A percentile compares a stretch with the other conserved stretches of the same genome.
phyloP scores from a whole-genome alignment of 345 rosid species.

The Heritiera littoralis region DNA sequence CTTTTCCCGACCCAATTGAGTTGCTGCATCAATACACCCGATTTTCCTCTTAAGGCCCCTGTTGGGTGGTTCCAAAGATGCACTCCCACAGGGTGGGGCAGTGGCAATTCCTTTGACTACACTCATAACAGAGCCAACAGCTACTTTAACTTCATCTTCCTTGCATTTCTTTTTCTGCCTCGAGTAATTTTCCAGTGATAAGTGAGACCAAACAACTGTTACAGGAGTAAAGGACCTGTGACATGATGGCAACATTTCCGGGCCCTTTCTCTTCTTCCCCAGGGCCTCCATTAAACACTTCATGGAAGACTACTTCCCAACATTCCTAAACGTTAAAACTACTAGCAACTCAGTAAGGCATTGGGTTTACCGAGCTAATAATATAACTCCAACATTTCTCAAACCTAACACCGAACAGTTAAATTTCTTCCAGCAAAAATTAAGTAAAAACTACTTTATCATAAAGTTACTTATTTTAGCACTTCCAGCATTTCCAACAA shows the following conservation, averaged over 20 bases:
- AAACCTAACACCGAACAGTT: not conserved
- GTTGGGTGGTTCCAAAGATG: constrained; percentile 3
- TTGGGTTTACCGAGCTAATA: not conserved
- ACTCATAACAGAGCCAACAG: constrained; percentile 9
- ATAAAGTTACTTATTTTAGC: not conserved
- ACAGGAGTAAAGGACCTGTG: constrained; percentile 7
- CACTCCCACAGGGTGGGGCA: constrained; percentile 19
- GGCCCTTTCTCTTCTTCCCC: constrained; percentile 18
- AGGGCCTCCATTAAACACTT: constrained; percentile 17
- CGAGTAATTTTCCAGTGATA: constrained; percentile 8
- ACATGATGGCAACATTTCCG: constrained; percentile 3
- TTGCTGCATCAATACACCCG: constrained; percentile 18
- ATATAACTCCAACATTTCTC: not conserved
- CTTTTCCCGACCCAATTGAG: constrained; percentile 10
- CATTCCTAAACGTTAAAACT: constrained; percentile 5
- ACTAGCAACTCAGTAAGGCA: constrained; percentile 10
- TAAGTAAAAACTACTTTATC: too few relatives aligned
- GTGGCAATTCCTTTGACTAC: constrained; percentile 12
- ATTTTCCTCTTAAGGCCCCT: constrained; percentile 24
- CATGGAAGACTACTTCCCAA: not conserved
- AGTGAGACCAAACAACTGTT: constrained; percentile 1
- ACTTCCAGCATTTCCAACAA: constrained; percentile 7
- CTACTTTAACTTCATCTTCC: constrained; percentile 15
- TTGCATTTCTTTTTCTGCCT: constrained; percentile 20
- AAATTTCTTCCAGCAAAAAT: not conserved